Percentiles rank a stretch among this genome's conserved stretches.
Conservation (phyloP, 2,329 filamentous ascomycete genomes). For the Pestalotiopsis sp. region DNA sequence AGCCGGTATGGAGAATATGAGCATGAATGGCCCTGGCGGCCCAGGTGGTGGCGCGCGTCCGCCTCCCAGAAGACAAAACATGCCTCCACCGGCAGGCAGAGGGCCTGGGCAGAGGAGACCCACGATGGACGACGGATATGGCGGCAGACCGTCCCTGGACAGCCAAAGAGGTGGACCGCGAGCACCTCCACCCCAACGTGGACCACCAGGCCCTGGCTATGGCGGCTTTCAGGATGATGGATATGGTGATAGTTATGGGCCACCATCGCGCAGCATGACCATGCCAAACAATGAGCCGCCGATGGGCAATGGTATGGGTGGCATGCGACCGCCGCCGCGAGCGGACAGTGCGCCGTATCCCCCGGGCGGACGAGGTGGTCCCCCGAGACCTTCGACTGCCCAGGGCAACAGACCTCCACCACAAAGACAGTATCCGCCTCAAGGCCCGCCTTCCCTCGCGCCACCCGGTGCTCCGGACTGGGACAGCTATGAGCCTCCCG, state of each 20-base stretch:
- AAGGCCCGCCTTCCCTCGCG: slow-evolving; percentile 37
- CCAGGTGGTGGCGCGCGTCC: slow-evolving; percentile 12
- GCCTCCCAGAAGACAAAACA: slow-evolving; percentile 19
- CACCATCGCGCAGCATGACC: slow-evolving; percentile 62
- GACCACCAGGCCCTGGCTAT: slow-evolving; percentile 35
- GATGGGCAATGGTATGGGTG: slow-evolving; percentile 40
- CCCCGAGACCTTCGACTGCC: slow-evolving; percentile 59
- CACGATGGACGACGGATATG: slow-evolving; percentile 35
- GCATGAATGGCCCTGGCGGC: slow-evolving; percentile 31
- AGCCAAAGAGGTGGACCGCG: slow-evolving; percentile 32
- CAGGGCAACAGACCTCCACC: slow-evolving; percentile 55
- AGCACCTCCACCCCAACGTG: slow-evolving; percentile 38
- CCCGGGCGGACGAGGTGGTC: slow-evolving; percentile 45
- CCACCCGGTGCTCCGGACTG: slow-evolving; percentile 14
- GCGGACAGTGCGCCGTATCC: slow-evolving; percentile 50
- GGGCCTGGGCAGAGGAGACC: slow-evolving; percentile 36
- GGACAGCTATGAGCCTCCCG: slow-evolving; percentile 26
- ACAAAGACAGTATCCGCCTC: slow-evolving; percentile 53
- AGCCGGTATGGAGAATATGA: slow-evolving; percentile 44
- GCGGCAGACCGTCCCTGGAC: slow-evolving; percentile 34
- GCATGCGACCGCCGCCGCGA: slow-evolving; percentile 36
- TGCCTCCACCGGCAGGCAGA: slow-evolving; percentile 30
- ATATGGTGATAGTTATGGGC: slow-evolving; percentile 45
- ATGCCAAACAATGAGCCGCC: slow-evolving; percentile 53
- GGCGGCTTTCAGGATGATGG: slow-evolving; percentile 41